phyloP scores from a whole-genome alignment of 176 grass and related monocot species.

The Elymus sibiricus region DNA sequence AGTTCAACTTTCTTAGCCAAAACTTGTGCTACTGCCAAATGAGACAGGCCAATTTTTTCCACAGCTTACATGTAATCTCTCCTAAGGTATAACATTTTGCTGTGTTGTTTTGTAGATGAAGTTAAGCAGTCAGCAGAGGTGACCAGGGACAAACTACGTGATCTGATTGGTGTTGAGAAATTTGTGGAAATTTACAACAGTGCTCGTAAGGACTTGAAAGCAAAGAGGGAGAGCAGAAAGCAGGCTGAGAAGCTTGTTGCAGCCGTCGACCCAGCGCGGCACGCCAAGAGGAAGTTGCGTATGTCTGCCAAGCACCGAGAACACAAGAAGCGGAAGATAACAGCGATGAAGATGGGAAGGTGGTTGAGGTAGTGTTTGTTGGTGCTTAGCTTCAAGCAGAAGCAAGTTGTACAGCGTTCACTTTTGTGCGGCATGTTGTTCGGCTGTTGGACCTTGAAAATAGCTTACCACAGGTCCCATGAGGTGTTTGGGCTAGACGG shows the following conservation, averaged over 20 bases:
- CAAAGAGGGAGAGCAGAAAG: slow-evolving; percentile 76
- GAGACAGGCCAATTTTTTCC: background rate
- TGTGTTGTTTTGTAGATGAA: slow-evolving; percentile 57
- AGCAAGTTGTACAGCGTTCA: slow-evolving; percentile 7
- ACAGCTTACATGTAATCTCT: background rate
- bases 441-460: too few species aligned
- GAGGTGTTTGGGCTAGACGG: background rate
- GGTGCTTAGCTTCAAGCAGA: background rate
- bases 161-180: slow-evolving; percentile 61
- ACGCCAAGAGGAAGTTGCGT: slow-evolving; percentile 77
- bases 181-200: slow-evolving; percentile 78
- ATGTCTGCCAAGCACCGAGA: slow-evolving; percentile 55
- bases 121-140: slow-evolving; percentile 72
- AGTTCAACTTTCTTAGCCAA: background rate
- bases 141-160: slow-evolving; percentile 52
- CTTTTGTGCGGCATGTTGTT: background rate
- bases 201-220: slow-evolving; percentile 59
- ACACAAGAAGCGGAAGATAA: slow-evolving; percentile 78
- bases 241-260: slow-evolving; percentile 61
- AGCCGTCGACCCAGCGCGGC: slow-evolving; percentile 60
- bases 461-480: too few species aligned
- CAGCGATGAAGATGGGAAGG: slow-evolving; percentile 66
- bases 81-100: background rate
- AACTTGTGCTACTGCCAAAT: background rate
- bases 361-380: slow-evolving; percentile 51